Conservation (phyloP, 352 stramenopile species). For the Phytophthora vignae region DNA sequence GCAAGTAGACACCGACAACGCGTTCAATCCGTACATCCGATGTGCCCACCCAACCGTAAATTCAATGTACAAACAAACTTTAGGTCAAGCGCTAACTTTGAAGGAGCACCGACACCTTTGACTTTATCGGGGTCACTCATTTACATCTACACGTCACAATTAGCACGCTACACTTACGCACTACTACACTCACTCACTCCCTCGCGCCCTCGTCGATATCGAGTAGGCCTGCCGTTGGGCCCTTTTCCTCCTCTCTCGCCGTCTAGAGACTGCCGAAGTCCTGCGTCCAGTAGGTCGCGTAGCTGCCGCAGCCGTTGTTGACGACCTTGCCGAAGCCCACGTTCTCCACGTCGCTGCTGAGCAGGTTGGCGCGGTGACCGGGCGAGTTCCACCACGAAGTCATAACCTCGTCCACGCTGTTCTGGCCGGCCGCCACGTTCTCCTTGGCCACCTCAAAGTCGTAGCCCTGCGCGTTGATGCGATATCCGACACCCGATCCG, state of each 20-base stretch:
- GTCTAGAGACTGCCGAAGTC: conserved; percentile 36
- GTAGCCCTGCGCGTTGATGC: conserved; percentile 44
- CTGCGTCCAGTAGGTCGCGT: conserved; percentile 47
- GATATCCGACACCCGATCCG: conserved; percentile 41
- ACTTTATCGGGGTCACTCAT: neutral
- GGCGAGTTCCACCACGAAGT: conserved; percentile 60
- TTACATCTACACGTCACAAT: conserved; percentile 7
- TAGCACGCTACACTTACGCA: conserved; percentile 11
- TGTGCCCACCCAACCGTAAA: neutral
- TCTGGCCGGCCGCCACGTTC: conserved; percentile 63
- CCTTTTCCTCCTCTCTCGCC: neutral
- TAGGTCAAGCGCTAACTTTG: neutral
- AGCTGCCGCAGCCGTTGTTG: conserved; percentile 39
- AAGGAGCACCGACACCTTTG: neutral
- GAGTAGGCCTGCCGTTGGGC: conserved; percentile 13
- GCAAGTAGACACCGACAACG: neutral
- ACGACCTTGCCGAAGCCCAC: conserved; percentile 44
- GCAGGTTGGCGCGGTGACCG: conserved; percentile 57
- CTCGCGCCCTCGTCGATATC: neutral
- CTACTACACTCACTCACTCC: neutral
- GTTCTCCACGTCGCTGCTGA: conserved; percentile 35
- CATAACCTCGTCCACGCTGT: conserved; percentile 49
- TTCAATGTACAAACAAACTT: neutral
- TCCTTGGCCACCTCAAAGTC: conserved; percentile 44
- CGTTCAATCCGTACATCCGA: conserved; percentile 10